These are phyloP conservation scores for Pseudonectria foliicola DNA, from an alignment of 2,329 filamentous ascomycete genomes.

Conservation along the genomic window DNA sequence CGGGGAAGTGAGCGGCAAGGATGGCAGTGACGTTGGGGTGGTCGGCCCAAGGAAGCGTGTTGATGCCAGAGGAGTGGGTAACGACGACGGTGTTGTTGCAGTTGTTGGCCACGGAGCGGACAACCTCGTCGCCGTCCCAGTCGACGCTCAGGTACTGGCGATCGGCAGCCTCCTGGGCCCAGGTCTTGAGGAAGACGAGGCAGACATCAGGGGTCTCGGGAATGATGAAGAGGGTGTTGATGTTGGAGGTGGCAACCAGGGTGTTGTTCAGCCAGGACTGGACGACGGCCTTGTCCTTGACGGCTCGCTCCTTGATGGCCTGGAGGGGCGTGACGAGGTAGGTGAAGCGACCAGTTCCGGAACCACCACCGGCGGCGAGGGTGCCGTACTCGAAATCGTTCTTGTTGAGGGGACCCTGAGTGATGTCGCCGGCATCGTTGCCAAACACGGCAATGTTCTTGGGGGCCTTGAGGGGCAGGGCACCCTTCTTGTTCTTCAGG, in stretches of 20 bases:
- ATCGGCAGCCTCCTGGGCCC: slow-evolving; percentile 59
- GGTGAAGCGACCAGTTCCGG: slow-evolving; percentile 32
- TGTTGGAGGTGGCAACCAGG: slow-evolving; percentile 27
- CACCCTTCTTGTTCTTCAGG: slow-evolving; percentile 61
- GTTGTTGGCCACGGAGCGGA: slow-evolving; percentile 54
- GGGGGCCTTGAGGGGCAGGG: slow-evolving; percentile 52
- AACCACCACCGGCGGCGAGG: slow-evolving; percentile 51
- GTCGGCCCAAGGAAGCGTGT: slow-evolving; percentile 62
- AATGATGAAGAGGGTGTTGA: slow-evolving; percentile 38
- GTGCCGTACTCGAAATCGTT: slow-evolving; percentile 55
- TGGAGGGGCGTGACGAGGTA: slow-evolving; percentile 31
- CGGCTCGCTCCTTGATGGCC: slow-evolving; percentile 39
- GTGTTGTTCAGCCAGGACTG: slow-evolving; percentile 42
- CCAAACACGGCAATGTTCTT: slow-evolving; percentile 51
- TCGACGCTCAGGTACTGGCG: slow-evolving; percentile 46
- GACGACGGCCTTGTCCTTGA: slow-evolving; percentile 38
- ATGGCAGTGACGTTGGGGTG: slow-evolving; percentile 60
- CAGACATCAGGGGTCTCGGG: slow-evolving; percentile 54
- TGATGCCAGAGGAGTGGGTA: slow-evolving; percentile 60
- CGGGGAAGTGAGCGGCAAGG: slow-evolving; percentile 62
- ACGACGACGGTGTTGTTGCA: slow-evolving; percentile 60
- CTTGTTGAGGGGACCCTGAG: slow-evolving; percentile 59
- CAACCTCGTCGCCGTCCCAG: slow-evolving; percentile 54
- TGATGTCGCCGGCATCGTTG: slow-evolving; percentile 42
- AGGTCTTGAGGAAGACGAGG: slow-evolving; percentile 57